Percentiles rank a stretch among this genome's conserved stretches.
phyloP scores from a whole-genome alignment of 805 yeast species.

The Wickerhamiella galacta region DNA sequence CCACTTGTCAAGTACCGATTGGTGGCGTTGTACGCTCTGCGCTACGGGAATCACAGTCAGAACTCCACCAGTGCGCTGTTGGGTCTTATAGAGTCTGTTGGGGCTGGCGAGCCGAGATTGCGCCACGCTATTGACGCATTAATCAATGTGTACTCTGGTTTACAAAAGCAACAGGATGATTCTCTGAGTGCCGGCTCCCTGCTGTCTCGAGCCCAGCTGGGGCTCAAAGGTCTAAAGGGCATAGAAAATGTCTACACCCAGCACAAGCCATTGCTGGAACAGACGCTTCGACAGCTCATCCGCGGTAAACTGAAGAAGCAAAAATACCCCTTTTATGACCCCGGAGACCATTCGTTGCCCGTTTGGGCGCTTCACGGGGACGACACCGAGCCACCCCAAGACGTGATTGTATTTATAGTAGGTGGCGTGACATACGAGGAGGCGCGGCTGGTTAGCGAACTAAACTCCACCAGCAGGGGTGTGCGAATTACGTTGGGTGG shows the following conservation, averaged over 20 bases:
- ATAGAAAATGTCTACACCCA: constrained; percentile 64
- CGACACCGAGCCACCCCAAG: constrained; percentile 21
- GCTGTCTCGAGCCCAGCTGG: constrained; percentile 26
- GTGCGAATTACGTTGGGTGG: constrained; percentile 72
- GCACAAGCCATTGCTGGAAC: constrained; percentile 59
- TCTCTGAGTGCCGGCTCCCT: constrained; percentile 24
- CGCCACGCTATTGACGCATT: constrained; percentile 31
- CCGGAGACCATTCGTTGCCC: constrained; percentile 20
- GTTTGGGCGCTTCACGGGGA: constrained; percentile 13
- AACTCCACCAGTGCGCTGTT: constrained; percentile 29
- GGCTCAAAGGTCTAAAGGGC: constrained; percentile 28
- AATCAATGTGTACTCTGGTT: constrained; percentile 28
- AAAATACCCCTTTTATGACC: constrained; percentile 30
- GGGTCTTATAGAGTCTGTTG: constrained; percentile 11
- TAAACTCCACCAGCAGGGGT: constrained; percentile 35
- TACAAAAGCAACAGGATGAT: constrained; percentile 28
- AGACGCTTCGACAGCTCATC: constrained; percentile 27
- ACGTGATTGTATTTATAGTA: constrained; percentile 29
- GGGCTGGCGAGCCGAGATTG: constrained; percentile 17
- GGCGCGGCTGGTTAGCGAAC: constrained; percentile 54
- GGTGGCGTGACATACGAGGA: constrained; percentile 94
- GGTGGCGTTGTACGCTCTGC: constrained; percentile 53
- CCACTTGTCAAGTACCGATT: constrained; percentile 51
- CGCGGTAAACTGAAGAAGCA: constrained; percentile 26
- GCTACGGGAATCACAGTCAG: constrained; percentile 40